phyloP scores from a whole-genome alignment of 345 rosid genomes.

The Garcia nutans region DNA sequence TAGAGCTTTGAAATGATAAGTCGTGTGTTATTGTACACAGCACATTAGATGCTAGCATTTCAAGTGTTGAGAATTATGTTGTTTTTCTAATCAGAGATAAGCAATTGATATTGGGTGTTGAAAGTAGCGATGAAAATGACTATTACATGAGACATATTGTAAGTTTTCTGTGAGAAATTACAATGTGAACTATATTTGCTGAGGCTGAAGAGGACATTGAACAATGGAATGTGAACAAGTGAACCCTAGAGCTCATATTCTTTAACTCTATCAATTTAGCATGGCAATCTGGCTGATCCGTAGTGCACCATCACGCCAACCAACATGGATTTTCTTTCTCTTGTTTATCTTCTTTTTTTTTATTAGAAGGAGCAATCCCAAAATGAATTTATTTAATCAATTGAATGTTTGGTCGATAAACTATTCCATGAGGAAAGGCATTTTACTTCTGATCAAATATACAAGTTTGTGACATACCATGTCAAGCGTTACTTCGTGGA shows the following conservation, averaged over 20 bases:
- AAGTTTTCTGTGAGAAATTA: neutral
- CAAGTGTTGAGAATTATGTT: neutral
- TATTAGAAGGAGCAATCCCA: neutral
- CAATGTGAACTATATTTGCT: neutral
- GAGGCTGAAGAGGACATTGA: constrained; percentile 3
- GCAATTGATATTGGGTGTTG: neutral
- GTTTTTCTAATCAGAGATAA: neutral
- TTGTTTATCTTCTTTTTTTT: too few relatives aligned
- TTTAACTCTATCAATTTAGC: neutral
- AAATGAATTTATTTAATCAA: neutral
- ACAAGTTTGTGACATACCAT: neutral
- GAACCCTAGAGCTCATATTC: neutral
- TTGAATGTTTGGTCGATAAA: neutral
- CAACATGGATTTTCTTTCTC: neutral
- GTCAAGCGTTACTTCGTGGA: neutral
- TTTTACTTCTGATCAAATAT: neutral
- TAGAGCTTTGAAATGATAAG: neutral
- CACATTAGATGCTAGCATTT: neutral
- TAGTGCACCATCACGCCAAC: neutral
- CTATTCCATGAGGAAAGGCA: neutral
- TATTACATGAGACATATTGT: neutral
- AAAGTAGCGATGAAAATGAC: neutral
- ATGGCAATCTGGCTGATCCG: neutral
- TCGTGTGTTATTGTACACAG: neutral
- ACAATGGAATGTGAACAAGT: constrained; percentile 1